Conservation (phyloP, 331 rosid species). For the Prunus yedoensis region DNA sequence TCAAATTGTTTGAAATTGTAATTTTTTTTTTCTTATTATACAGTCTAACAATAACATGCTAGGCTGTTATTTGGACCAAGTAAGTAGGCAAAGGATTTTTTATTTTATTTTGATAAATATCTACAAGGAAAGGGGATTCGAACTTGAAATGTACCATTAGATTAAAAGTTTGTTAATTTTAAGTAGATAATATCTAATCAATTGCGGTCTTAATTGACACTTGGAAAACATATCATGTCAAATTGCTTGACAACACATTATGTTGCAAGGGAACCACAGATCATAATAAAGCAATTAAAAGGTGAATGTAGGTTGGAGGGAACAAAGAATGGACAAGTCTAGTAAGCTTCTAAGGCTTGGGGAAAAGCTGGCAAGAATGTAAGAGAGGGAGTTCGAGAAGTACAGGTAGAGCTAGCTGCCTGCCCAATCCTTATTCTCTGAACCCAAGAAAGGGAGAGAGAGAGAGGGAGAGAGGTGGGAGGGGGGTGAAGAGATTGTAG, state of each 20-base stretch:
- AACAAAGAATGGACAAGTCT: constrained; percentile 2
- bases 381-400: not conserved
- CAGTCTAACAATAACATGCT: too few species aligned
- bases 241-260: not conserved
- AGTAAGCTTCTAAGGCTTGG: not conserved
- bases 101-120: too few species aligned
- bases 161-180: too few species aligned
- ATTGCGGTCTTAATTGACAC: not conserved
- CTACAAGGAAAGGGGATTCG: too few species aligned
- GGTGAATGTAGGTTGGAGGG: not conserved
- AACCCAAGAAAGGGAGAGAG: constrained; percentile 24
- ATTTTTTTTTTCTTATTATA: too few species aligned
- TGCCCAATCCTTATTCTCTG: constrained; percentile 24
- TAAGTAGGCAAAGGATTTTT: too few species aligned
- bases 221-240: not conserved
- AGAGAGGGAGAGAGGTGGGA: constrained; percentile 11
- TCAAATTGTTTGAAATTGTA: too few species aligned
- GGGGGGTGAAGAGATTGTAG: not conserved
- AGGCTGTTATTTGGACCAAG: too few species aligned
- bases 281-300: not conserved
- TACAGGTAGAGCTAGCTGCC: not conserved
- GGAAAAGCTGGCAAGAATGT: not conserved
- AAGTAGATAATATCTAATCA: not conserved
- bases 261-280: not conserved
- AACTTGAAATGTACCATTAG: too few species aligned